Conservation (phyloP, 2,329 filamentous ascomycete species). For the Seiridium unicorne region DNA sequence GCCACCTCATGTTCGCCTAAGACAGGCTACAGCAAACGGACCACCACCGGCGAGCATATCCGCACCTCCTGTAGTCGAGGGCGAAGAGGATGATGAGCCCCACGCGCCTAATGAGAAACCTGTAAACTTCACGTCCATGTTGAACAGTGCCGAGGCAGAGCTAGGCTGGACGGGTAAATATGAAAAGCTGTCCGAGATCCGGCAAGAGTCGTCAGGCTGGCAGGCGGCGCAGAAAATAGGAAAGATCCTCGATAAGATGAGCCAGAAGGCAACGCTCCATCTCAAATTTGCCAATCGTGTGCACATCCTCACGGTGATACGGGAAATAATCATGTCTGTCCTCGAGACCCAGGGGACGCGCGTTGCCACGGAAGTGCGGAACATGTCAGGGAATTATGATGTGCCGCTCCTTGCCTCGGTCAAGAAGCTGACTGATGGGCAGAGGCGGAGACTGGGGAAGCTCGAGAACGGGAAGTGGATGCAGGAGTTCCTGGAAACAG, state of each 20-base stretch:
- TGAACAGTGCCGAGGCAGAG: too few relatives aligned
- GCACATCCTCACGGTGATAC: slow-evolving; percentile 20
- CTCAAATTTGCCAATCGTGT: slow-evolving; percentile 15
- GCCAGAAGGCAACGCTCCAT: slow-evolving; percentile 12
- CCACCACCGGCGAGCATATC: too few relatives aligned
- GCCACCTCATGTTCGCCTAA: too few relatives aligned
- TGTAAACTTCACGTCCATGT: too few relatives aligned
- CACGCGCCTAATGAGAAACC: too few relatives aligned
- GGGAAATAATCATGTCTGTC: slow-evolving; percentile 15
- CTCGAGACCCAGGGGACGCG: slow-evolving; percentile 12
- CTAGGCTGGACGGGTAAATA: too few relatives aligned
- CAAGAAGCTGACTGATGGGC: slow-evolving; percentile 10
- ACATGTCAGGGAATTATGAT: slow-evolving; percentile 14
- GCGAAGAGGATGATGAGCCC: too few relatives aligned
- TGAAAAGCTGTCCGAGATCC: too few relatives aligned
- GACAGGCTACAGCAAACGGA: too few relatives aligned
- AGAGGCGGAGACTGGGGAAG: slow-evolving; percentile 13
- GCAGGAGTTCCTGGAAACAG: slow-evolving; percentile 13
- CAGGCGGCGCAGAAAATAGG: slow-evolving; percentile 14
- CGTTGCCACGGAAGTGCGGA: slow-evolving; percentile 12
- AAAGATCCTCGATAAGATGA: slow-evolving; percentile 15
- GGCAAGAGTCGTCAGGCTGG: slow-evolving; percentile 6
- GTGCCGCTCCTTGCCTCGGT: slow-evolving; percentile 13
- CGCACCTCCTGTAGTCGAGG: too few relatives aligned
- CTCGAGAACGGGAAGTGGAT: slow-evolving; percentile 18